Evolutionary conservation across 371 early-diverging fungal species (phyloP).

Genomic region (Parasitella parasitica): DNA sequence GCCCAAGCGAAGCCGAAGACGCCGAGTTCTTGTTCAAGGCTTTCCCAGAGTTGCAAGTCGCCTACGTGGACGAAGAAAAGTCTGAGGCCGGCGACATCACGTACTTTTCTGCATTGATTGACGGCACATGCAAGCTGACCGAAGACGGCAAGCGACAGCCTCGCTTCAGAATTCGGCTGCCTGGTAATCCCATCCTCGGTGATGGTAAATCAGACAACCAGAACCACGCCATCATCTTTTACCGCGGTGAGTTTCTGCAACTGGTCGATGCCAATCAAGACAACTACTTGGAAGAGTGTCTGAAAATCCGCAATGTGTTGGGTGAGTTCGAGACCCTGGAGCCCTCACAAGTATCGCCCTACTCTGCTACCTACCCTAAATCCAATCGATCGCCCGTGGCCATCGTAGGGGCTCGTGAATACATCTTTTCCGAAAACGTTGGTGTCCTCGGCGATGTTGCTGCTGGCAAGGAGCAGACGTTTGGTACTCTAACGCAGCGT

Average conservation of each 20-base stretch:
- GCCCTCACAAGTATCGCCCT: conserved; percentile 65
- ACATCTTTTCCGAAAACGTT: conserved; percentile 87
- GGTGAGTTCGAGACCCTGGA: conserved; percentile 85
- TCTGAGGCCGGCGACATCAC: conserved; percentile 54
- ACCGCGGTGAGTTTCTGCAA: conserved; percentile 85
- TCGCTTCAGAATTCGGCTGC: conserved; percentile 75
- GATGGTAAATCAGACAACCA: conserved; percentile 94
- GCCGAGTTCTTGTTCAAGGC: conserved; percentile 76
- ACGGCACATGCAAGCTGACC: conserved; percentile 66
- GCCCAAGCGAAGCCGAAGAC: conserved; percentile 73
- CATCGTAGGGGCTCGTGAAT: conserved; percentile 90
- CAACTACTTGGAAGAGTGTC: conserved; percentile 85
- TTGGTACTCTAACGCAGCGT: conserved; percentile 86
- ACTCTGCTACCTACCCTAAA: conserved; percentile 50
- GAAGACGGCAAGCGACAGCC: conserved; percentile 74
- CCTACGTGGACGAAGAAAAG: conserved; percentile 76
- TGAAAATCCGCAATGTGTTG: conserved; percentile 85
- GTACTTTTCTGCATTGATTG: conserved; percentile 75
- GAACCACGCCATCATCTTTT: conserved; percentile 83
- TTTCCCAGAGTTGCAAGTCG: conserved; percentile 81
- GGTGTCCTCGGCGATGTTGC: conserved; percentile 90
- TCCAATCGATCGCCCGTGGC: conserved; percentile 71
- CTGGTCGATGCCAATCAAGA: conserved; percentile 93
- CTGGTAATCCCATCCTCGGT: conserved; percentile 87
- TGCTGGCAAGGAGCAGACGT: conserved; percentile 89